Evolutionary conservation across 768 basidiomycete species (phyloP), one percentile per base, ranked within the genome.

Genomic region (Gyrodon lividus): DNA sequence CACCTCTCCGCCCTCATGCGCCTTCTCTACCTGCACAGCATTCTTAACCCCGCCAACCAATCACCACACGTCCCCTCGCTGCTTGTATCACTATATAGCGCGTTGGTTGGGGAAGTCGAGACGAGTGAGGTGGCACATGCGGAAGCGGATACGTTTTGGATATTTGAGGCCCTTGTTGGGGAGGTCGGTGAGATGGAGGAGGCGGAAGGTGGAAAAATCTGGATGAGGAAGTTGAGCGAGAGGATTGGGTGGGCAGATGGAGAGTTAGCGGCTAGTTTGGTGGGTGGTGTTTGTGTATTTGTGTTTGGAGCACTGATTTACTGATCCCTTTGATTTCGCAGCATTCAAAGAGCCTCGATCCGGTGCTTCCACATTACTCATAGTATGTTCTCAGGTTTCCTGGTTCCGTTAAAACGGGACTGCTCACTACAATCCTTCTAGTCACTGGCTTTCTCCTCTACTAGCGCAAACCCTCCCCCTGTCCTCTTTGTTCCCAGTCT

Each of bases 131-230:
- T 79, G 9, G 74, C 78, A 0, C 87, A 90, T 63, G 77, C 77
- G 5, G 89, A 92, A 65, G 89, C 89, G 2, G 89, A 92, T 59
- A 78, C 84, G 0, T 92, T 92, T 64, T 92, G 89, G 89, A 60
- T 90, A 5, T 86, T 91, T 49, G 87, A 90, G 64, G 78, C 82
- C 0, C 74, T 91, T 58, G 71, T 89, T 0, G 81, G 83, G 23
- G 89, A 91, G 60, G 80, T 91, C 43, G 73, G 80, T 1, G 89
- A 88, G 45, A 64, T 92, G n/a, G 84, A 85, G 52, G 85, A 86
- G 46, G 82, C 84, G 51, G 83, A 84, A 24, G 79, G 78, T 14
- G 80, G 78, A 6, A 77, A 71, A 43, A 38, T 75, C 22, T 90
- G 86, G 87, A 82, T 82, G 71, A 75, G 70, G 45, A 80, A 74